These are phyloP conservation scores for Ajuga chamaepitys DNA, from an alignment of 257 asterid species.

Conservation along the genomic window DNA sequence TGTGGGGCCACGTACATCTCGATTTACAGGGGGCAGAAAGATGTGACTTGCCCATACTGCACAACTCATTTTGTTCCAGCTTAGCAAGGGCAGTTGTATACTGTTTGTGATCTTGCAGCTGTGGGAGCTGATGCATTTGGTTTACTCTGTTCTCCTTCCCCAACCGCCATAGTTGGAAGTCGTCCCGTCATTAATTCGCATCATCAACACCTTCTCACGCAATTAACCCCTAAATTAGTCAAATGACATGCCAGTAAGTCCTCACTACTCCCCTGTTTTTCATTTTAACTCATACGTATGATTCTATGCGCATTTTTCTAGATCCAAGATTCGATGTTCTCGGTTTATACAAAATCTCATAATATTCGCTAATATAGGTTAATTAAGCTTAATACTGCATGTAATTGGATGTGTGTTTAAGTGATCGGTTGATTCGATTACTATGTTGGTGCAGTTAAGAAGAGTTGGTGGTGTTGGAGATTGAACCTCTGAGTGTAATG, in stretches of 20 bases:
- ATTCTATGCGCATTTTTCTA: not conserved
- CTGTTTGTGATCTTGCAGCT: constrained; percentile 60
- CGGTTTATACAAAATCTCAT: not conserved
- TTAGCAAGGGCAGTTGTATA: constrained; percentile 75
- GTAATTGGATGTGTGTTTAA: not conserved
- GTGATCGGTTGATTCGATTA: not conserved
- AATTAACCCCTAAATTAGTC: constrained; percentile 3
- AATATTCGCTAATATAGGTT: not conserved
- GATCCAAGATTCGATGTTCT: constrained; percentile 21
- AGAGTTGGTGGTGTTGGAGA: no score
- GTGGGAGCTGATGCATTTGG: constrained; percentile 56
- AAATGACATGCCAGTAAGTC: constrained; percentile 19
- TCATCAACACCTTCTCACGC: not conserved
- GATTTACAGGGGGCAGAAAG: constrained; percentile 84
- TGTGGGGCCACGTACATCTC: constrained; percentile 93
- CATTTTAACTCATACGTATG: not conserved
- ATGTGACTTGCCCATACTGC: constrained; percentile 79
- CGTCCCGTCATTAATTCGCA: not conserved
- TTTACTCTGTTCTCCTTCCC: constrained; percentile 50
- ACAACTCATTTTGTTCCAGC: constrained; percentile 58
- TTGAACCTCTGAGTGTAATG: no score
- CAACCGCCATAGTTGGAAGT: constrained; percentile 11
- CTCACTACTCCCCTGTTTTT: no score
- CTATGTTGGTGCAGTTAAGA: no score
- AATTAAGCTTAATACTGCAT: not conserved